Evolutionary conservation across 352 stramenopile species (phyloP).

Genomic region (Phytophthora pluvialis): DNA sequence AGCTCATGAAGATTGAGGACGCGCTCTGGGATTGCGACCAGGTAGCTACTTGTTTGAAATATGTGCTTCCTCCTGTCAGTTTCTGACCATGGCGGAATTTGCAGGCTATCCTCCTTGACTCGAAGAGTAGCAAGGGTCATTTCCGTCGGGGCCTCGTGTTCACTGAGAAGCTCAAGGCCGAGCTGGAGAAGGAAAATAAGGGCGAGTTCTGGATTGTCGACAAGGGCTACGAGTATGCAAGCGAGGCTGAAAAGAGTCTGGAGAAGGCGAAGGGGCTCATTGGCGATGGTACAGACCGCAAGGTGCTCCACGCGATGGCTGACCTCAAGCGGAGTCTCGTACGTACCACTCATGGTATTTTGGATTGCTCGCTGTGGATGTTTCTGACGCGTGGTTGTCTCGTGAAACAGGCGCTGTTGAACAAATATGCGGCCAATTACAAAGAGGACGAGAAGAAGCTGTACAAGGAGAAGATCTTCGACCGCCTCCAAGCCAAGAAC

Average conservation of each 20-base stretch:
- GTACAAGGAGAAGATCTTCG: constrained; percentile 91
- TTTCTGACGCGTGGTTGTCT: not conserved
- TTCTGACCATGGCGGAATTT: not conserved
- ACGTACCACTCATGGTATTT: constrained; percentile 8
- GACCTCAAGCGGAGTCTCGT: constrained; percentile 80
- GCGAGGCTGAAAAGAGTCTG: constrained; percentile 78
- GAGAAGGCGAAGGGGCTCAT: constrained; percentile 58
- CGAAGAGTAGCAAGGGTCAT: constrained; percentile 72
- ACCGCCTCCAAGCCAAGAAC: constrained; percentile 85
- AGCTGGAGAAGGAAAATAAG: constrained; percentile 81
- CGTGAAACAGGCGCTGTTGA: constrained; percentile 46
- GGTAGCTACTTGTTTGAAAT: constrained; percentile 29
- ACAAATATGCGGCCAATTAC: constrained; percentile 71
- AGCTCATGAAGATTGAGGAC: constrained; percentile 84
- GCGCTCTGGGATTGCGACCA: constrained; percentile 88
- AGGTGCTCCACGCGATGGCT: constrained; percentile 57
- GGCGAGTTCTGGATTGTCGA: constrained; percentile 90
- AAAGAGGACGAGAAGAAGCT: constrained; percentile 89
- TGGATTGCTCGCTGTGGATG: not conserved
- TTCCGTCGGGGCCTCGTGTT: constrained; percentile 83
- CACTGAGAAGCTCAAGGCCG: constrained; percentile 80
- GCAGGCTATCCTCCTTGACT: constrained; percentile 73
- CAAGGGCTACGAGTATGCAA: constrained; percentile 78
- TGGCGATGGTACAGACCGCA: constrained; percentile 48
- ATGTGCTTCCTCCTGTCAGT: not conserved